phyloP scores from a whole-genome alignment of 2,329 filamentous ascomycete species.

The Alternaria hordeiaustralica region DNA sequence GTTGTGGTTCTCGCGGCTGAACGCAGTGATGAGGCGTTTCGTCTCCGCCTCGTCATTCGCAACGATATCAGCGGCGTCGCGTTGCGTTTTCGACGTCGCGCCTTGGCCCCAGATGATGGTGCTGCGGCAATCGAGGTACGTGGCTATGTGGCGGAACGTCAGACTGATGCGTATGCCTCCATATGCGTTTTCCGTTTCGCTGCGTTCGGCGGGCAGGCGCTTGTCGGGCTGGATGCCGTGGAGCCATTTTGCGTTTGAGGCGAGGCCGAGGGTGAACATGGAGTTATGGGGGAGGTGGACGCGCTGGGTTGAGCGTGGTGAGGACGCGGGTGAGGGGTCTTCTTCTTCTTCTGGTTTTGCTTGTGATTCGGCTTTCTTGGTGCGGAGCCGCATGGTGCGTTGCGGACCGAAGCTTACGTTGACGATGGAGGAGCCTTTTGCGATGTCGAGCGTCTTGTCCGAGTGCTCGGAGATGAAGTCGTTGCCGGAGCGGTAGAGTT shows the following conservation, averaged over 20 bases:
- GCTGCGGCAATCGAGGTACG: slow-evolving; percentile 73
- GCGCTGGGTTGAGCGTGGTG: slow-evolving; percentile 65
- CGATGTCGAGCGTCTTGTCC: slow-evolving; percentile 94
- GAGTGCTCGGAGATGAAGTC: slow-evolving; percentile 97
- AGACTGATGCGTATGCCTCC: slow-evolving; percentile 83
- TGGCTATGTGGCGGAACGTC: slow-evolving; percentile 89
- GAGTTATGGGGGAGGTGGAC: slow-evolving; percentile 86
- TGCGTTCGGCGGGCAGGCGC: slow-evolving; percentile 71
- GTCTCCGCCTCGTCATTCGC: slow-evolving; percentile 73
- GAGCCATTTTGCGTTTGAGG: slow-evolving; percentile 85
- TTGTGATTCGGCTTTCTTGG: slow-evolving; percentile 64
- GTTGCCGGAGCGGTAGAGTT: slow-evolving; percentile 85
- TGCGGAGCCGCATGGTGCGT: slow-evolving; percentile 86
- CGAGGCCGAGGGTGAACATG: slow-evolving; percentile 79
- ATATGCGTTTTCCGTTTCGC: slow-evolving; percentile 72
- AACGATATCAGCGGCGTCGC: slow-evolving; percentile 67
- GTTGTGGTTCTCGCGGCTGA: slow-evolving; percentile 81
- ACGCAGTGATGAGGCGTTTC: slow-evolving; percentile 74
- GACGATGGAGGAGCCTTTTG: slow-evolving; percentile 79
- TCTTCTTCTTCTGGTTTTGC: slow-evolving; percentile 12
- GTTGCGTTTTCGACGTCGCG: slow-evolving; percentile 70
- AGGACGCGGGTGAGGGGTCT: slow-evolving; percentile 29
- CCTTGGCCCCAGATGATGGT: slow-evolving; percentile 90
- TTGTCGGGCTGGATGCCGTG: slow-evolving; percentile 93
- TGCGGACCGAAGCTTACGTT: slow-evolving; percentile 94